These are phyloP conservation scores for Ustilago xerochloae DNA, from an alignment of 1,284 basidiomycete genomes.

Conservation along the genomic window DNA sequence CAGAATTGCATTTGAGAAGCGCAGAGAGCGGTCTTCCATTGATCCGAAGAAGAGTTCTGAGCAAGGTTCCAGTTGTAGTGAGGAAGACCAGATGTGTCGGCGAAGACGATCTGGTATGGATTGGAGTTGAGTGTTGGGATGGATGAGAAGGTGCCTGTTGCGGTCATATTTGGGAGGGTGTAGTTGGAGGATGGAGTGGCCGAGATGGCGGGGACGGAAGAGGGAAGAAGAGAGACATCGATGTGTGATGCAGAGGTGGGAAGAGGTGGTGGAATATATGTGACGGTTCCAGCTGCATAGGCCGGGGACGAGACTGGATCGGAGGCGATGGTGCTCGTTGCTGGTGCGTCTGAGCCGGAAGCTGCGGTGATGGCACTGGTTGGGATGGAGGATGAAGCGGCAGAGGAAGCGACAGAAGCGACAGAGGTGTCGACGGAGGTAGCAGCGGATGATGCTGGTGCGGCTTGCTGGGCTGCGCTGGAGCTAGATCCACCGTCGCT, in stretches of 20 bases:
- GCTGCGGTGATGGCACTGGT: conserved; percentile 18
- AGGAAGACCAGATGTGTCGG: conserved; percentile 43
- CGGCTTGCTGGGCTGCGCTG: conserved; percentile 8
- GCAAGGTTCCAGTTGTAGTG: conserved; percentile 43
- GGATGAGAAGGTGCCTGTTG: conserved; percentile 38
- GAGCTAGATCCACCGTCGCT: conserved; percentile 4
- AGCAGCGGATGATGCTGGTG: conserved; percentile 12
- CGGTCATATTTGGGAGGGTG: conserved; percentile 47
- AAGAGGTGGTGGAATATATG: conserved; percentile 34
- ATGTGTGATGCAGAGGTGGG: conserved; percentile 21
- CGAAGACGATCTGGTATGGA: conserved; percentile 48
- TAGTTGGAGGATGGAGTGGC: conserved; percentile 53
- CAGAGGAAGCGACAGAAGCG: conserved; percentile 1
- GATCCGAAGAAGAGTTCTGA: conserved; percentile 18
- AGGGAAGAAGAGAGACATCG: conserved; percentile 36
- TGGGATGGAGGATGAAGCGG: conserved; percentile 7
- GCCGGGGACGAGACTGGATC: conserved; percentile 28
- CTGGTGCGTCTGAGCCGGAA: conserved; percentile 27
- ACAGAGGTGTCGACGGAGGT: conserved; percentile 1
- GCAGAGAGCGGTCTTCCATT: conserved; percentile 48
- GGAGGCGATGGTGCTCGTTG: conserved; percentile 27
- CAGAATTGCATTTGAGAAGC: conserved; percentile 60
- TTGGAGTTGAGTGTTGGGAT: conserved; percentile 32
- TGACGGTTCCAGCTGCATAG: conserved; percentile 40
- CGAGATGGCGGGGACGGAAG: conserved; percentile 17